Base-by-base conservation (phyloP, 352 stramenopile species). In the Saprolegnia diclina region DNA sequence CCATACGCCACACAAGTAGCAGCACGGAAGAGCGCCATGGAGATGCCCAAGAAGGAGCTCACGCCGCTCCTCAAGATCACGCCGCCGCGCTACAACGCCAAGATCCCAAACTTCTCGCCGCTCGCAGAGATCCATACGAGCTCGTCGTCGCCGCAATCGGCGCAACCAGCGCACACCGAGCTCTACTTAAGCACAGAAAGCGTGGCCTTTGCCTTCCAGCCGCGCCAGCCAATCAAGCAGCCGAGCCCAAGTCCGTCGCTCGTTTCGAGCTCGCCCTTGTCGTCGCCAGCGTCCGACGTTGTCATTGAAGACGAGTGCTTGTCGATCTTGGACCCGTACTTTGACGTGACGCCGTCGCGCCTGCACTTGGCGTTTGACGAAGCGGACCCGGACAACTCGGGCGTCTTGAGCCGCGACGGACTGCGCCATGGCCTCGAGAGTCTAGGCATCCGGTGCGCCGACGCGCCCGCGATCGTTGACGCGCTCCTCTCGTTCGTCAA, bases 321-420 rank as follows among this genome's bases (percentile, higher is more conserved):
- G 24, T 88, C 85, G 42, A 90, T 92, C 56, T 64, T 94, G n/a
- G 84, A 94, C 40, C 86, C 86, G 66, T 92, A 91, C 73, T 94
- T 94, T 65, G 86, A 94, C 64, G 82, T 94, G 53, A 94, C 84
- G 19, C 67, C 76, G n/a, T 89, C 84, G 42, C 76, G 86, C 1
- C 71, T 92, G 35, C 81, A 79, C 48, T 77, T 83, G 48, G 83
- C 82, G 4, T 94, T 89, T 73, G 79, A 91, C 64, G 82, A 88
- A 42, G 80, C 81, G 32, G 56, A 72, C 2, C 83, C 81, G 52
- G 44, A n/a, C 76, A 74, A 76, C 32, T 73, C 74, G 21, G 81
- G 79, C n/a, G 64, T 75, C 19, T 56, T 91, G 5, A 75, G 77
- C 29, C 89, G 88, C 56, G 79, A 80, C 21, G 79, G 72, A 3